A percentile compares a stretch with the other conserved stretches of the same genome.
phyloP scores from a whole-genome alignment of 257 asterid species.

The Schizonepeta tenuifolia region DNA sequence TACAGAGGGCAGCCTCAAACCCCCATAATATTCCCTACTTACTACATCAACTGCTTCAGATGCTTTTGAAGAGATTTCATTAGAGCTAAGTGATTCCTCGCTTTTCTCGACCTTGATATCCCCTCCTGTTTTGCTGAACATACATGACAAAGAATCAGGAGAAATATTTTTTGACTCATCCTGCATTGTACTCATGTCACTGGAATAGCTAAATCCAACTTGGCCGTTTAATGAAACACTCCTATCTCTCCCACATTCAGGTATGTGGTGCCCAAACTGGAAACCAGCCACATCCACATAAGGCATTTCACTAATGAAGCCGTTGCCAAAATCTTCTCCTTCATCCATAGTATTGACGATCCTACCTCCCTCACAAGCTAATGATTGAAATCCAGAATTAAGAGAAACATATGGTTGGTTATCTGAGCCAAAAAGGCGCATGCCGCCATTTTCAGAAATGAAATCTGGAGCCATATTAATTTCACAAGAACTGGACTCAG shows the following conservation, averaged over 20 bases:
- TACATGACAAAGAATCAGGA: conserved; percentile 15
- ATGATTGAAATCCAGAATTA: conserved; percentile 38
- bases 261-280: conserved; percentile 32
- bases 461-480: conserved; percentile 35
- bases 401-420: conserved; percentile 37
- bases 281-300: conserved; percentile 33
- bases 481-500: conserved; percentile 47
- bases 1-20: conserved; percentile 29
- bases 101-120: conserved; percentile 30
- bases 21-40: conserved; percentile 37
- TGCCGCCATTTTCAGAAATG: conserved; percentile 40
- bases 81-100: conserved; percentile 31
- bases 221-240: conserved; percentile 33
- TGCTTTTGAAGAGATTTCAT: conserved; percentile 37
- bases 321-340: conserved; percentile 28
- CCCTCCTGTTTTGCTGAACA: conserved; percentile 33
- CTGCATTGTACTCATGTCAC: conserved; percentile 27
- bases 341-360: conserved; percentile 34
- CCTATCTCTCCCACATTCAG: conserved; percentile 31
- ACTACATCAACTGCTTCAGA: conserved; percentile 40
- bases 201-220: conserved; percentile 31
- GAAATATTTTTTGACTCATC: conserved; percentile 19
- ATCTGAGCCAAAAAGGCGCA: conserved; percentile 28
- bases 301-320: conserved; percentile 30
- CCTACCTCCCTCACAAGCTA: conserved; percentile 30